Conservation (phyloP, 169 alveolate genomes). For the Babesia gibsoni region DNA sequence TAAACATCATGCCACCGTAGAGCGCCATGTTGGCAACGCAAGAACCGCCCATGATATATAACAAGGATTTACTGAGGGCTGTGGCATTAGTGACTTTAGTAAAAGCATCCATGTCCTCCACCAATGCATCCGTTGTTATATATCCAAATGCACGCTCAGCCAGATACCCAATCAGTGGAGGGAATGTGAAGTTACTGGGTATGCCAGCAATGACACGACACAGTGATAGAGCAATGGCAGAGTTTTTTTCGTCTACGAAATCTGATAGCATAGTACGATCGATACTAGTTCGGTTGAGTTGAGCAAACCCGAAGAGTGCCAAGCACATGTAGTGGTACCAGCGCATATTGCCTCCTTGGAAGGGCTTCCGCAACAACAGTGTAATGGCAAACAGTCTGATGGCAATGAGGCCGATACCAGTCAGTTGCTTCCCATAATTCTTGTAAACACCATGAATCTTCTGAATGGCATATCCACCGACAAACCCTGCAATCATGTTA, state of each 20-base stretch:
- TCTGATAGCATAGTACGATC: slow-evolving; percentile 87
- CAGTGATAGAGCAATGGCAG: slow-evolving; percentile 82
- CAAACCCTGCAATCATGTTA: no score
- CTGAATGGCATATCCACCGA: no score
- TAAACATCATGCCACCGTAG: slow-evolving; percentile 15
- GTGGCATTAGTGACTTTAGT: neutral
- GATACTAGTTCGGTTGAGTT: slow-evolving; percentile 88
- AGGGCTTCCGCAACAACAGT: slow-evolving; percentile 67
- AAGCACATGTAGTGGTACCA: slow-evolving; percentile 60
- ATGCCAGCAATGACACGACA: slow-evolving; percentile 84
- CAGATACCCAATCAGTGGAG: slow-evolving; percentile 84
- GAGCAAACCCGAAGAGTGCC: slow-evolving; percentile 79
- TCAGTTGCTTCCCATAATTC: no score
- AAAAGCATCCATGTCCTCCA: neutral
- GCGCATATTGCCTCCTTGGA: slow-evolving; percentile 55
- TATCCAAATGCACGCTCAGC: slow-evolving; percentile 83
- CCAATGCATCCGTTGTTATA: neutral
- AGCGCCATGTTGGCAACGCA: neutral
- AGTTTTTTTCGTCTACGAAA: slow-evolving; percentile 85
- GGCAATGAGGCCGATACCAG: slow-evolving; percentile 75
- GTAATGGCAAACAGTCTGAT: slow-evolving; percentile 69
- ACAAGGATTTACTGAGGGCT: slow-evolving; percentile 14
- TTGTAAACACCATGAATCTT: no score
- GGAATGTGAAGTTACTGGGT: slow-evolving; percentile 82
- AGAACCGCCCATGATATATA: neutral